Evolutionary conservation across 352 stramenopile genomes (phyloP).

Genomic region (Aphanomyces invadans): DNA sequence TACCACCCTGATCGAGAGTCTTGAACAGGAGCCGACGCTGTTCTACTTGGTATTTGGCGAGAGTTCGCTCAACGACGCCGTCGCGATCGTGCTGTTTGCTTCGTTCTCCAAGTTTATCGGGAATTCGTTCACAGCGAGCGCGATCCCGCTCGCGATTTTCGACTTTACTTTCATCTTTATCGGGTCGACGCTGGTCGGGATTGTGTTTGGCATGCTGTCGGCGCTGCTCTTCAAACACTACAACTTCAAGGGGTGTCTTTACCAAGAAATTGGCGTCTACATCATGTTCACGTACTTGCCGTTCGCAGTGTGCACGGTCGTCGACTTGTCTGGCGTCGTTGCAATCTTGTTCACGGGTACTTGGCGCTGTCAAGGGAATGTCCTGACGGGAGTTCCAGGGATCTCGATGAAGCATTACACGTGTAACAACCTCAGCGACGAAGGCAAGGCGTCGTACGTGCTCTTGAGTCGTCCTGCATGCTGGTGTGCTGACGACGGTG

Average conservation of each 20-base stretch:
- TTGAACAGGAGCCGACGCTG: conserved; percentile 71
- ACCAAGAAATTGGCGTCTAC: conserved; percentile 86
- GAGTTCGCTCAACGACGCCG: conserved; percentile 91
- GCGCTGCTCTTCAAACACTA: conserved; percentile 87
- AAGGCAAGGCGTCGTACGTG: conserved; percentile 75
- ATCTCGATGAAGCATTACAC: conserved; percentile 89
- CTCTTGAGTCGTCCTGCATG: not conserved
- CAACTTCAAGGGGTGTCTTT: conserved; percentile 76
- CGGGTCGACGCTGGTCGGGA: conserved; percentile 82
- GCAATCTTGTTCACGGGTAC: conserved; percentile 89
- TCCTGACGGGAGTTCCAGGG: conserved; percentile 2
- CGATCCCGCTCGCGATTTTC: conserved; percentile 70
- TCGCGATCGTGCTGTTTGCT: conserved; percentile 90
- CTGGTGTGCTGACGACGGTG: not conserved
- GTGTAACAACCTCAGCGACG: conserved; percentile 71
- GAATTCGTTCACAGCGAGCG: conserved; percentile 69
- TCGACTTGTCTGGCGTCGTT: conserved; percentile 88
- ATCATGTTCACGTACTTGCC: conserved; percentile 83
- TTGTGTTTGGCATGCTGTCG: conserved; percentile 72
- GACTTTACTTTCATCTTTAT: conserved; percentile 88
- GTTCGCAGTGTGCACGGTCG: conserved; percentile 61
- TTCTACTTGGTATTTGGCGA: conserved; percentile 96
- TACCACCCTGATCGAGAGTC: not conserved
- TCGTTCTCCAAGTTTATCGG: conserved; percentile 90
- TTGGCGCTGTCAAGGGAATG: too few relatives aligned